Evolutionary conservation across 2,329 filamentous ascomycete species (phyloP), one percentile per base, ranked within the genome.

Genomic region (Colletotrichum echinochloae): DNA sequence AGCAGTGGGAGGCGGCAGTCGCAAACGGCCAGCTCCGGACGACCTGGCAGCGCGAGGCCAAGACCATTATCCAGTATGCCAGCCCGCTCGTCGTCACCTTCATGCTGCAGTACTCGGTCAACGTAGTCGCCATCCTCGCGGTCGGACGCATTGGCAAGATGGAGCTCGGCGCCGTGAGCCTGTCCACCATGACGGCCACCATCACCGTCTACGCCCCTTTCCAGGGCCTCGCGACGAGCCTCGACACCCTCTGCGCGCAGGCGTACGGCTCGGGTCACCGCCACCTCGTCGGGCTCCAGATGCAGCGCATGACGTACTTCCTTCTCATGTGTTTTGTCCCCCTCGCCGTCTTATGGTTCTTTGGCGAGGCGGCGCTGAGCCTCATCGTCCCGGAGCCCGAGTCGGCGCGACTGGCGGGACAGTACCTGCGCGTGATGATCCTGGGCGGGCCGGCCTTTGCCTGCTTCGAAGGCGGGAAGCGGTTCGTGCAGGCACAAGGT

Each of bases 181-280:
- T 84, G 75, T 82, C 83, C 72, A 90, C 90, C 76, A 95, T 95
- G 93, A 93, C 92, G 2, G 91, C 91, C 35, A 94, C 90, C 73
- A 95, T 96, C 74, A 92, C 89, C 18, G 93, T 92, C 68, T 91
- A 92, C 76, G 92, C 91, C 0, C 89, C 93, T 20, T 92, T 93
- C 77, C 92, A 94, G 77, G 92, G 94, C n/a, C 86, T 98, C 18
- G 92, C 94, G 1, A 98, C 95, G 5, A 94, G 92, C 73, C 85
- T 98, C 46, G 95, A 98, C 81, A 98, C 95, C 0, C 89, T 98
- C 2, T 98, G 95, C 79, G 90, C 95, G 0, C 95, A 98, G 80
- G 95, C 96, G 0, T 98, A 97, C 78, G 95, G 96, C 2, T 97
- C 93, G 0, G 95, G 95, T 0, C 92, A 92, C 78, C 97, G 92